Evolutionary conservation across 2,329 filamentous ascomycete genomes (phyloP), one percentile per base, ranked within the genome.

Genomic region (Colletotrichum sp.): DNA sequence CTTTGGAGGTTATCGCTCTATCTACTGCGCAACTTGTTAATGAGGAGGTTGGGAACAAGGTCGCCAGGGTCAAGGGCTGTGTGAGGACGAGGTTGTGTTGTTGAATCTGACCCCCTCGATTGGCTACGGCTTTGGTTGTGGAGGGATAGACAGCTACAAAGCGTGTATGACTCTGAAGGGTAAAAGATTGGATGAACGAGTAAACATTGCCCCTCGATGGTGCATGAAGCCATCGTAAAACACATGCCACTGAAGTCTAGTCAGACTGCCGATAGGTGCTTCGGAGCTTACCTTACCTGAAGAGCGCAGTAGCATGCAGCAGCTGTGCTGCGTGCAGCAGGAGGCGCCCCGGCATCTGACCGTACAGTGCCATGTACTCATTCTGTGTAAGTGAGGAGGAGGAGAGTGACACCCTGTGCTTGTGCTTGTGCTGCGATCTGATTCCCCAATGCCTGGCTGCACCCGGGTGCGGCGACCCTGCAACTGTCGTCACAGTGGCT

Each of bases 211-310:
- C 34, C 52, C 75, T 75, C 52, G 60, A 26, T 66, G 60, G 28
- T 75, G 75, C 60, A 66, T 55, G 71, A 71, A n/a, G 75, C 32
- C 60, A 52, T 75, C 34, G 16, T 66, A 75, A 76, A 75, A 75
- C 74, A 65, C 18, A 24, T 59, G 18, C 24, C 49, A 71, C 57
- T n/a, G 68, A 59, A n/a, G 44, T 59, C 28, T 28, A 39, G 28
- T 52, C 39, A 13, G 44, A 32, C 30, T 24, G 44, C 39, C 39
- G 39, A 63, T 15, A 72, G 32, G 32, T 36, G 32, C 26, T 28
- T 7, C 26, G 13, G 21, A 59, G 55, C 21, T 59, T 26, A 59
- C 21, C 49, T 36, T 36, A 39, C 71, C 30, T 65, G 62, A 65
- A 24, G 62, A 21, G 15, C 62, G 39, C 36, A 66, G 34, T 49